Percentiles rank a stretch among this genome's conserved stretches.
Evolutionary conservation across 371 early-diverging fungal species (phyloP).

Genomic region (Mortierella sp.): DNA sequence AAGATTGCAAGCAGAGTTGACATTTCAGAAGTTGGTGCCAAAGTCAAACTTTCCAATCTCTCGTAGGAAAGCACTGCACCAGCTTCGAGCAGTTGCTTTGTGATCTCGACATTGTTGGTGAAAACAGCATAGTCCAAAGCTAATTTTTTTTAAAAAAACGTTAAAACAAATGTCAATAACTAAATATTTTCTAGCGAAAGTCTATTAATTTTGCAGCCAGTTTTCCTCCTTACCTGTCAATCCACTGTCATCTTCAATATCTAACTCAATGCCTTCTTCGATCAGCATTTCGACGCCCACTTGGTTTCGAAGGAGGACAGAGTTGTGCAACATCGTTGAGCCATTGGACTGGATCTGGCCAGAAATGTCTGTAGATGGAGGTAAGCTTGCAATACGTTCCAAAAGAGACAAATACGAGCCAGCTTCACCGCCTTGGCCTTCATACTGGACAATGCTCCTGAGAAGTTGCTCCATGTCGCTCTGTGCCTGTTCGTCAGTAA

Average conservation of each 20-base stretch:
- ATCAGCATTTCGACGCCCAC: slow-evolving; percentile 33
- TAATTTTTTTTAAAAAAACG: slow-evolving; percentile 2
- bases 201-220: background rate
- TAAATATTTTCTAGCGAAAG: background rate
- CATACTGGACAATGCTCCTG: slow-evolving; percentile 39
- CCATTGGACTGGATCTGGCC: slow-evolving; percentile 40
- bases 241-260: slow-evolving; percentile 47
- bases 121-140: slow-evolving; percentile 50
- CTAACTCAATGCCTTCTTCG: slow-evolving; percentile 50
- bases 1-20: slow-evolving; percentile 12
- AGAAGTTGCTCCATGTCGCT: slow-evolving; percentile 50
- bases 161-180: background rate
- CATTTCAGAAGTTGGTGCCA: slow-evolving; percentile 33
- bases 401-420: slow-evolving; percentile 32
- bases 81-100: slow-evolving; percentile 27
- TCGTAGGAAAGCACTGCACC: slow-evolving; percentile 39
- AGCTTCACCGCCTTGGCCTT: slow-evolving; percentile 39
- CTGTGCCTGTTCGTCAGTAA: slow-evolving; percentile 53
- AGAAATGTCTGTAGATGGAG: slow-evolving; percentile 42
- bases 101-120: slow-evolving; percentile 40
- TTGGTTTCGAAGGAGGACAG: slow-evolving; percentile 39
- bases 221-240: slow-evolving; percentile 26
- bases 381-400: slow-evolving; percentile 45
- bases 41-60: slow-evolving; percentile 14
- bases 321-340: slow-evolving; percentile 46